Conservation (phyloP, 2,329 filamentous ascomycete genomes). For the Pseudogymnoascus sp. region DNA sequence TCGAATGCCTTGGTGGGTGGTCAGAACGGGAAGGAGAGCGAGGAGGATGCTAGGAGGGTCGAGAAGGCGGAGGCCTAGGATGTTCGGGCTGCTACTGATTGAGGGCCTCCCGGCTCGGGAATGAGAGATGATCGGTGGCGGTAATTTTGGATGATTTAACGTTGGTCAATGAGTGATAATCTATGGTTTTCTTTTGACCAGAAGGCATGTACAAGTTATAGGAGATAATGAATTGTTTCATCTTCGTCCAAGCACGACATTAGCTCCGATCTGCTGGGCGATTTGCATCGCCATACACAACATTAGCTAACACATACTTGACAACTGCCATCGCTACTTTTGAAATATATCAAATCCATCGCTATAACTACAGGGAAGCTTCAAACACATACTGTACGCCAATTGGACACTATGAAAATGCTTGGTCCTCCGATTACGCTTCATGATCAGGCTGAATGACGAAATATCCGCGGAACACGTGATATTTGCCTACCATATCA, state of each 20-base stretch:
- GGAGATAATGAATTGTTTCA: not conserved
- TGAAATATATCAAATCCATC: not conserved
- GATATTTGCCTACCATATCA: not conserved
- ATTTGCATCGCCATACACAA: not conserved
- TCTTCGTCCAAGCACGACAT: not conserved
- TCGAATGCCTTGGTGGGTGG: not conserved
- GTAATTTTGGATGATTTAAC: not conserved
- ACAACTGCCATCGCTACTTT: not conserved
- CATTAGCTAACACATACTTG: not conserved
- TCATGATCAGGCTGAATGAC: slow-evolving; percentile 8
- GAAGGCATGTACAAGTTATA: not conserved
- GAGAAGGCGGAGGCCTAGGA: not conserved
- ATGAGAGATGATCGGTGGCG: not conserved
- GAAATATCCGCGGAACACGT: not conserved
- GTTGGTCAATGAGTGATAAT: not conserved
- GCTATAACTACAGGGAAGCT: not conserved
- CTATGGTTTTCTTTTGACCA: not conserved
- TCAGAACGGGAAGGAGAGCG: not conserved
- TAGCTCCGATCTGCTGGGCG: not conserved
- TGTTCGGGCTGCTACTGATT: not conserved
- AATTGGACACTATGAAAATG: not conserved
- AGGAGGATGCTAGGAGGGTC: not conserved
- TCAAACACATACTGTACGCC: not conserved
- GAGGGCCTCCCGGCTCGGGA: not conserved
- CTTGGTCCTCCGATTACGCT: not conserved